Evolutionary conservation across 2,329 filamentous ascomycete genomes (phyloP).

Genomic region (Claviceps sp.): DNA sequence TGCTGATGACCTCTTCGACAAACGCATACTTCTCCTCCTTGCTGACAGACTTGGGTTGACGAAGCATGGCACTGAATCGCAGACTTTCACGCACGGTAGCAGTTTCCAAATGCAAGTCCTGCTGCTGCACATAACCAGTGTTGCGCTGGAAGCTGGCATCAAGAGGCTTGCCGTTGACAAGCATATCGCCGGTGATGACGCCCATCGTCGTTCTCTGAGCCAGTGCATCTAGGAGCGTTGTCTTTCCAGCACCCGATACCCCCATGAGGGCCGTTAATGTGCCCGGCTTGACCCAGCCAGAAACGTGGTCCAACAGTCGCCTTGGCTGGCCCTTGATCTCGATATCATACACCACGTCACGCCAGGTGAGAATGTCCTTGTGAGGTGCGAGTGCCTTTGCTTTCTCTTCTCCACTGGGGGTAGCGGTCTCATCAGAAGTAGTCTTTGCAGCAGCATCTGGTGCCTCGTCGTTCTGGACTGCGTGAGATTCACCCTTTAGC

Average conservation of each 20-base stretch:
- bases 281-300: slow-evolving; percentile 83
- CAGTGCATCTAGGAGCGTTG: slow-evolving; percentile 28
- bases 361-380: slow-evolving; percentile 62
- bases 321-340: slow-evolving; percentile 61
- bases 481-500: slow-evolving; percentile 16
- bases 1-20: slow-evolving; percentile 51
- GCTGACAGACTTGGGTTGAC: slow-evolving; percentile 40
- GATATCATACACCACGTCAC: slow-evolving; percentile 56
- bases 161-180: slow-evolving; percentile 46
- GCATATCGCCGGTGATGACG: slow-evolving; percentile 51
- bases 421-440: slow-evolving; percentile 10
- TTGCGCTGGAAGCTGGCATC: slow-evolving; percentile 49
- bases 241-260: slow-evolving; percentile 35
- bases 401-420: slow-evolving; percentile 4
- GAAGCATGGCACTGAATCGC: slow-evolving; percentile 41
- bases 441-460: slow-evolving; percentile 13
- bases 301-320: slow-evolving; percentile 64
- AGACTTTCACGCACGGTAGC: slow-evolving; percentile 42
- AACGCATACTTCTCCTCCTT: slow-evolving; percentile 45
- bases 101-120: slow-evolving; percentile 44
- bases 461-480: slow-evolving; percentile 18
- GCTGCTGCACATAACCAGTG: slow-evolving; percentile 55
- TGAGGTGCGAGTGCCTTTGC: slow-evolving; percentile 25
- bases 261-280: slow-evolving; percentile 71
- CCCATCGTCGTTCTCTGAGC: slow-evolving; percentile 43